A percentile compares a stretch with the other conserved stretches of the same genome.
Evolutionary conservation across 768 basidiomycete species (phyloP).

Genomic region (Boletus vermiculosoides): DNA sequence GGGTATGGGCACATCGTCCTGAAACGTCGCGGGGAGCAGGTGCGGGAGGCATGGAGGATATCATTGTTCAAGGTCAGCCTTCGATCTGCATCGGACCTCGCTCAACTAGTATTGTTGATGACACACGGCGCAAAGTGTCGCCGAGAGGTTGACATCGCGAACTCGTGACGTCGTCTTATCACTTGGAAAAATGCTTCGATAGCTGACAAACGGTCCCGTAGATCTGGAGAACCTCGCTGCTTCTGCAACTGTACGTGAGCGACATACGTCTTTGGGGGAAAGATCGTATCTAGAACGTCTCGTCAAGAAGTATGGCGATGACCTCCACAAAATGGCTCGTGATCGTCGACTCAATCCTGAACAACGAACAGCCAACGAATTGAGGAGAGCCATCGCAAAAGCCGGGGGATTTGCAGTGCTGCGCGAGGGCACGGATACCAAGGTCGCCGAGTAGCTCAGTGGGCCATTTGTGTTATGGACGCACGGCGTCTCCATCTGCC

Average conservation of each 20-base stretch:
- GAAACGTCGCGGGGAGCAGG: not conserved
- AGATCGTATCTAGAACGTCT: constrained; percentile 62
- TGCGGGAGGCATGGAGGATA: not conserved
- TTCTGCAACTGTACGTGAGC: constrained; percentile 44
- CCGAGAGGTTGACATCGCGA: constrained; percentile 1
- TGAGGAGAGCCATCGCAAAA: constrained; percentile 60
- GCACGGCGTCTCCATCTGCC: constrained; percentile 12
- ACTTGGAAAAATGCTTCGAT: not conserved
- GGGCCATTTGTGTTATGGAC: not conserved
- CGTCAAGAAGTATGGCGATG: constrained; percentile 64
- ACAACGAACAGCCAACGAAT: constrained; percentile 82
- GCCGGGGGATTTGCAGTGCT: constrained; percentile 46
- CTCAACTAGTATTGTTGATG: not conserved
- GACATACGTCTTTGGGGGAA: constrained; percentile 72
- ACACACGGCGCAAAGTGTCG: not conserved
- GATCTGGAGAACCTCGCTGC: constrained; percentile 67
- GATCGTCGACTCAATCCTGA: constrained; percentile 79
- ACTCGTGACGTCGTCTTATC: constrained; percentile 2
- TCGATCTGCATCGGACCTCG: not conserved
- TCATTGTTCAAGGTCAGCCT: constrained; percentile 36
- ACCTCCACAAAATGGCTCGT: constrained; percentile 72
- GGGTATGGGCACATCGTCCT: constrained; percentile 16
- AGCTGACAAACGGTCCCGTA: constrained; percentile 30
- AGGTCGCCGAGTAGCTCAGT: constrained; percentile 3
- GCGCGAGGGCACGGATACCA: not conserved